Percentiles rank a stretch among this genome's conserved stretches.
These are phyloP conservation scores for Leptographium radiaticola DNA, from an alignment of 2,329 filamentous ascomycete genomes.

Conservation along the genomic window DNA sequence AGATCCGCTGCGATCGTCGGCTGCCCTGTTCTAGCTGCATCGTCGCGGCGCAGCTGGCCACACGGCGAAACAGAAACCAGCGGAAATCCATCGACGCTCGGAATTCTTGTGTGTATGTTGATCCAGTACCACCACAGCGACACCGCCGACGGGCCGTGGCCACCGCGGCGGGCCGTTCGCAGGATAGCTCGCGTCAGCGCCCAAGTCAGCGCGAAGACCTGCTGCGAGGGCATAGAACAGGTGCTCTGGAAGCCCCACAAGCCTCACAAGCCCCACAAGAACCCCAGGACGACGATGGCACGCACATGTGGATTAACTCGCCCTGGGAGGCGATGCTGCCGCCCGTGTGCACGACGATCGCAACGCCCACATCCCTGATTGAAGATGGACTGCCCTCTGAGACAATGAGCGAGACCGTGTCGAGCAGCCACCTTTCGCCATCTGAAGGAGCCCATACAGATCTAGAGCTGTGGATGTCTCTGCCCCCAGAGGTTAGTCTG, in stretches of 20 bases:
- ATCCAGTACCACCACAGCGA: constrained; percentile 5
- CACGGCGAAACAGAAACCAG: neutral
- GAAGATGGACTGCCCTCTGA: neutral
- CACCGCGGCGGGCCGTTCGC: constrained; percentile 13
- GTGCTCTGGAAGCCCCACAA: constrained; percentile 6
- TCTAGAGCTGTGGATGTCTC: neutral
- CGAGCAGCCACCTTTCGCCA: neutral
- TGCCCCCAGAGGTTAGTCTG: constrained; percentile 1
- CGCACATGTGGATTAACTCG: constrained; percentile 16
- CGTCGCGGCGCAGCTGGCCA: constrained; percentile 4
- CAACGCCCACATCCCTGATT: neutral
- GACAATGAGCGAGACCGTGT: no score
- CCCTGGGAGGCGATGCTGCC: constrained; percentile 6
- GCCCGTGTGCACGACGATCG: neutral
- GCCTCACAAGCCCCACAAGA: neutral
- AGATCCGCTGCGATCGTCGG: constrained; percentile 11
- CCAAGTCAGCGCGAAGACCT: constrained; percentile 17
- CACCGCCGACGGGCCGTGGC: constrained; percentile 9
- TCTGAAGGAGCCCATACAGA: neutral
- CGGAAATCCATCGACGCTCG: neutral
- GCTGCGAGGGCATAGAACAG: constrained; percentile 15
- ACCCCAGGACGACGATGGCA: neutral
- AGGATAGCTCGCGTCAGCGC: constrained; percentile 15
- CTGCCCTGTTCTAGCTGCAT: constrained; percentile 11
- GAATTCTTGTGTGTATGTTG: constrained; percentile 13